A percentile compares a stretch with the other conserved stretches of the same genome.
These are phyloP conservation scores for Craterostigma plantagineum DNA, from an alignment of 257 asterid genomes.

Conservation along the genomic window DNA sequence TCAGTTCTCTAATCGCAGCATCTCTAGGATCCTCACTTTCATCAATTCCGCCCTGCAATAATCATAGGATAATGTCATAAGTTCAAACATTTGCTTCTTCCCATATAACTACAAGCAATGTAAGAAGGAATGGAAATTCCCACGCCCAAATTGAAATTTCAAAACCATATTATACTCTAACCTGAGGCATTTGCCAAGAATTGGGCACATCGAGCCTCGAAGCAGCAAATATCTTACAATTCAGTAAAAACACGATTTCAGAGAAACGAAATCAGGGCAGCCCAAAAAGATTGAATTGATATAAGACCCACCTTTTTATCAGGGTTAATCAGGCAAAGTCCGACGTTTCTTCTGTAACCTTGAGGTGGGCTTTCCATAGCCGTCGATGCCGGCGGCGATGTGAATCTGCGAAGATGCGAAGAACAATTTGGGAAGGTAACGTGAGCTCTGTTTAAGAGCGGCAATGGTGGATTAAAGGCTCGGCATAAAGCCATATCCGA, in stretches of 20 bases:
- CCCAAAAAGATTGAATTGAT: neutral
- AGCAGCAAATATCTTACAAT: constrained; percentile 70
- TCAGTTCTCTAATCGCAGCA: constrained; percentile 75
- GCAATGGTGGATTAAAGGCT: constrained; percentile 24
- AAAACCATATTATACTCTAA: too few species aligned
- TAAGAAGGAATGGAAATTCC: too few species aligned
- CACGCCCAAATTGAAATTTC: too few species aligned
- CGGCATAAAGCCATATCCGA: constrained; percentile 33
- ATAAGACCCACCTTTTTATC: constrained; percentile 37
- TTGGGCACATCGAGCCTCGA: constrained; percentile 88
- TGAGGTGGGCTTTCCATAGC: constrained; percentile 78
- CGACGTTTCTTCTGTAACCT: constrained; percentile 84
- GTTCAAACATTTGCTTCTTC: too few species aligned
- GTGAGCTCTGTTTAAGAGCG: constrained; percentile 7
- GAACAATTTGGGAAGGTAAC: constrained; percentile 15
- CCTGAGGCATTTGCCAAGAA: constrained; percentile 99
- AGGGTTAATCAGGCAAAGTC: constrained; percentile 72
- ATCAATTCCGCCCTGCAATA: constrained; percentile 72
- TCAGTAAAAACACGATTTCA: constrained; percentile 4
- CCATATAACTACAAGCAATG: too few species aligned
- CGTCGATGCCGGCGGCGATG: constrained; percentile 22
- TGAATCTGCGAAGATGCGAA: constrained; percentile 13
- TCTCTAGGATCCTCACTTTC: constrained; percentile 61
- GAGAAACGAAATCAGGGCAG: neutral
- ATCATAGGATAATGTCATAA: too few species aligned